Evolutionary conservation across 768 basidiomycete species (phyloP).

Genomic region (Calocybe indica): DNA sequence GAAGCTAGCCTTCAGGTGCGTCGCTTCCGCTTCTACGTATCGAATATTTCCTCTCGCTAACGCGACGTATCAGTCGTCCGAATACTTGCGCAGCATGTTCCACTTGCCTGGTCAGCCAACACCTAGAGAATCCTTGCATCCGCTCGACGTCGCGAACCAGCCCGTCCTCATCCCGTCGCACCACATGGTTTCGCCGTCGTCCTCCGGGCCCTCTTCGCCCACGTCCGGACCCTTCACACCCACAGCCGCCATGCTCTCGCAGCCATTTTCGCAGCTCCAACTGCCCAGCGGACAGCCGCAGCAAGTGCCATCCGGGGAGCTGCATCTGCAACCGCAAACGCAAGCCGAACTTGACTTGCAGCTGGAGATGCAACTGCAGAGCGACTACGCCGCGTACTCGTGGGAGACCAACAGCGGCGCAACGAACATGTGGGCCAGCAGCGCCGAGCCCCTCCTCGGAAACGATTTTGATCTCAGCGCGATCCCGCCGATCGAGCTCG

Average conservation of each 20-base stretch:
- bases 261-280: slow-evolving; percentile 20
- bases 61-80: slow-evolving; percentile 31
- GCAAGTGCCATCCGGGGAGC: not conserved
- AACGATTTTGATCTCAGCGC: slow-evolving; percentile 65
- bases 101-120: slow-evolving; percentile 17
- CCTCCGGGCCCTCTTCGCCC: slow-evolving; percentile 50
- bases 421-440: slow-evolving; percentile 22
- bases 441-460: slow-evolving; percentile 33
- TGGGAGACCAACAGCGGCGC: slow-evolving; percentile 22
- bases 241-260: slow-evolving; percentile 21
- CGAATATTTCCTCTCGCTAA: slow-evolving; percentile 7
- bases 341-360: slow-evolving; percentile 31
- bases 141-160: slow-evolving; percentile 37
- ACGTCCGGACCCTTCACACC: slow-evolving; percentile 47
- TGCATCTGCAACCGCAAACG: slow-evolving; percentile 21
- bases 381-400: slow-evolving; percentile 28
- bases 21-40: slow-evolving; percentile 4
- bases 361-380: slow-evolving; percentile 32
- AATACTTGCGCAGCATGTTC: slow-evolving; percentile 47
- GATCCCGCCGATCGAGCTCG: slow-evolving; percentile 62
- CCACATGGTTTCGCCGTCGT: slow-evolving; percentile 45
- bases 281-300: slow-evolving; percentile 12
- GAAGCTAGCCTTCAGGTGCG: slow-evolving; percentile 42
- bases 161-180: slow-evolving; percentile 32
- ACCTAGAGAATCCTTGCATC: slow-evolving; percentile 23